A percentile compares a stretch with the other conserved stretches of the same genome.
These are phyloP conservation scores for Kalanchoe fedtschenkoi DNA, from an alignment of 164 flowering plant genomes.

Conservation along the genomic window DNA sequence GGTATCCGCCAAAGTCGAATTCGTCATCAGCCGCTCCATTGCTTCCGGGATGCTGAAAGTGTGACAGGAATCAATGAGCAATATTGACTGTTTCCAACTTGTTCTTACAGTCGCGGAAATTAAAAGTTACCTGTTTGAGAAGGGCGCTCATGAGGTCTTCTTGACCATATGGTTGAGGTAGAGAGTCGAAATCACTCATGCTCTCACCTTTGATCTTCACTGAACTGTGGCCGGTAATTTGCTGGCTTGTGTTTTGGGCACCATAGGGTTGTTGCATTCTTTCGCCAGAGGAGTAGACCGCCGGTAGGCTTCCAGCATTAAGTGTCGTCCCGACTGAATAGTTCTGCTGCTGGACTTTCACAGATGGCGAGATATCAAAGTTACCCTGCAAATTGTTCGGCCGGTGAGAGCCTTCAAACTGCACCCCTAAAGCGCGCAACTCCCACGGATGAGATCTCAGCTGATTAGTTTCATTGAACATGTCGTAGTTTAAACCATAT, in stretches of 20 bases:
- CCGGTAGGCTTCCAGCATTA: conserved; percentile 11
- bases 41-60: not conserved
- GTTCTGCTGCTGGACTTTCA: conserved; percentile 35
- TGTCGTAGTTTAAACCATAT: conserved; percentile 40
- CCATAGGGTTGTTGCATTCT: conserved; percentile 19
- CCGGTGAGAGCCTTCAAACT: conserved; percentile 7
- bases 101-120: not conserved
- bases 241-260: conserved; percentile 6
- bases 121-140: conserved; percentile 52
- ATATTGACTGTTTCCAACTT: not conserved
- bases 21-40: conserved; percentile 4
- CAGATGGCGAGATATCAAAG: conserved; percentile 22
- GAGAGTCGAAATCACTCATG: conserved; percentile 20
- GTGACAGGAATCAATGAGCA: not conserved
- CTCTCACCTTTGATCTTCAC: conserved; percentile 44
- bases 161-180: conserved; percentile 39
- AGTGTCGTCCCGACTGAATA: conserved; percentile 24
- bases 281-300: conserved; percentile 18
- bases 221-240: conserved; percentile 21
- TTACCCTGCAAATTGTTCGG: conserved; percentile 17
- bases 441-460: conserved; percentile 7
- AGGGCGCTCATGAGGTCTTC: conserved; percentile 72
- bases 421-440: not conserved
- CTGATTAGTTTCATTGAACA: conserved; percentile 26
- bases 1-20: conserved; percentile 2